These are phyloP conservation scores for Avena insularis DNA, from an alignment of 176 grass and related monocot species.

Conservation along the genomic window DNA sequence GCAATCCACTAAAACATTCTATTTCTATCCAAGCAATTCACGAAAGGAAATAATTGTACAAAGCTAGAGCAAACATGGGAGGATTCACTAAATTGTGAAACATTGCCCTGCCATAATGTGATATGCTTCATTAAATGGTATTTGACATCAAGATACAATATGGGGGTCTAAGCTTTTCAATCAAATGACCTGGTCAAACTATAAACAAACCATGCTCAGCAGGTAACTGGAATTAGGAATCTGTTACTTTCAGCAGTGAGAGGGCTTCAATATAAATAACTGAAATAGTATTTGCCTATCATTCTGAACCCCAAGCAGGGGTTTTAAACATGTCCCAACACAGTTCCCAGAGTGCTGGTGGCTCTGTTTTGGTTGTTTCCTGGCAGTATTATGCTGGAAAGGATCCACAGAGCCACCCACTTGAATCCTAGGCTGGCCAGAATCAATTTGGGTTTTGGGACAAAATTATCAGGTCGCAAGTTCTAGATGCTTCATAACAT, in stretches of 20 bases:
- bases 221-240: not conserved
- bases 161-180: not conserved
- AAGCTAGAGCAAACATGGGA: not conserved
- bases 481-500: not conserved
- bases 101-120: too few species aligned
- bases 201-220: not conserved
- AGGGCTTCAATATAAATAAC: slow-evolving; percentile 3
- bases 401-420: not conserved
- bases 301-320: not conserved
- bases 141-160: not conserved
- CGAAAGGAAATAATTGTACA: not conserved
- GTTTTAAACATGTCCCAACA: slow-evolving; percentile 4
- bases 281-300: slow-evolving; percentile 13
- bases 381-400: not conserved
- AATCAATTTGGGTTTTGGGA: slow-evolving; percentile 19
- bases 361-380: slow-evolving; percentile 14
- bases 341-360: not conserved
- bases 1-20: not conserved
- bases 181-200: not conserved
- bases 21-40: not conserved
- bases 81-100: too few species aligned
- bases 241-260: not conserved
- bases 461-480: not conserved
- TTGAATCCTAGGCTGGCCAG: not conserved
- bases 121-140: not conserved